Conservation (phyloP, 805 yeast genomes). For the Kodamaea neixiangensis region DNA sequence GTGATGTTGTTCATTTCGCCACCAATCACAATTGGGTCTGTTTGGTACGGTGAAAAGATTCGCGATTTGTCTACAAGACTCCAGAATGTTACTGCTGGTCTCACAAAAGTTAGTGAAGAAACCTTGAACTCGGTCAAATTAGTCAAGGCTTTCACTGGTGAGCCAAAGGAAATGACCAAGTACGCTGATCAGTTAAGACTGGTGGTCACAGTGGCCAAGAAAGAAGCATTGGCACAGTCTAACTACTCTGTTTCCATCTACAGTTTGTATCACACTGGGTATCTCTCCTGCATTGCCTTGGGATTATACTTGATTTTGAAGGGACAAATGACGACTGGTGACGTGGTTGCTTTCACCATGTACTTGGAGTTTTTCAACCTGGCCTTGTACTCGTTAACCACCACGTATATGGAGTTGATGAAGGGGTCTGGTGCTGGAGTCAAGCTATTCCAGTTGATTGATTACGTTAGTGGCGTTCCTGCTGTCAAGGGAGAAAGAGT, state of each 20-base stretch:
- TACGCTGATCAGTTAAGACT: conserved; percentile 41
- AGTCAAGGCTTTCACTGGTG: conserved; percentile 47
- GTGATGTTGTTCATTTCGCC: conserved; percentile 47
- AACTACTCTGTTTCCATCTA: conserved; percentile 46
- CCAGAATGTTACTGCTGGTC: conserved; percentile 47
- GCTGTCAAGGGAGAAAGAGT: conserved; percentile 36
- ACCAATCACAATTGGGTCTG: conserved; percentile 47
- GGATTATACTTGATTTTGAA: conserved; percentile 44
- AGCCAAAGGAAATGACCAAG: conserved; percentile 41
- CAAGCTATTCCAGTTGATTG: conserved; percentile 44
- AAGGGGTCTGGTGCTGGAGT: conserved; percentile 50
- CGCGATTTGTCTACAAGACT: conserved; percentile 40
- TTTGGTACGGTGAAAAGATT: conserved; percentile 47
- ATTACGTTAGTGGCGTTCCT: conserved; percentile 36
- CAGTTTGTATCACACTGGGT: conserved; percentile 44
- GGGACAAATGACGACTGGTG: conserved; percentile 50
- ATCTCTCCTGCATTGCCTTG: conserved; percentile 42
- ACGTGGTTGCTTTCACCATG: conserved; percentile 48
- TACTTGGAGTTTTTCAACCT: conserved; percentile 45
- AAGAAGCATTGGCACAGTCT: conserved; percentile 47
- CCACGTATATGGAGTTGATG: conserved; percentile 48
- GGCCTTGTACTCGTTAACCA: conserved; percentile 47
- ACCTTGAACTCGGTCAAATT: conserved; percentile 44
- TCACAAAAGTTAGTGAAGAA: conserved; percentile 46
- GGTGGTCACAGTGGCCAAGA: conserved; percentile 43